These are phyloP conservation scores for Debaryomyces castellii DNA, from an alignment of 805 yeast species.

Conservation along the genomic window DNA sequence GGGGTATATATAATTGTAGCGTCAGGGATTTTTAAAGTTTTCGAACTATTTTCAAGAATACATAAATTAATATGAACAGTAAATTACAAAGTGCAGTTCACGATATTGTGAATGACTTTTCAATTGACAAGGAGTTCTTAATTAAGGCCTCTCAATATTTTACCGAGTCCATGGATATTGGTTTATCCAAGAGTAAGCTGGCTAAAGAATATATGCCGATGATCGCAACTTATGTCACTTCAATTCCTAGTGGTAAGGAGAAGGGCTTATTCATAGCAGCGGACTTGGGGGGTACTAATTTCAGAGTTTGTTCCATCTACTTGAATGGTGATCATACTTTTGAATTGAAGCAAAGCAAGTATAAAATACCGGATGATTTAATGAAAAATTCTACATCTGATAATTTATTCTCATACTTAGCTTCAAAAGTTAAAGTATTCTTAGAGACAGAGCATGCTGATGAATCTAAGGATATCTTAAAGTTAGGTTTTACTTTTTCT, in stretches of 20 bases:
- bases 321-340: conserved; percentile 80
- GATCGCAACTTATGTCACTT: conserved; percentile 91
- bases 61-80: conserved; percentile 12
- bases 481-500: conserved; percentile 90
- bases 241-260: conserved; percentile 83
- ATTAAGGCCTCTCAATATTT: conserved; percentile 54
- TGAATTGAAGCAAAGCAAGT: conserved; percentile 70
- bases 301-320: conserved; percentile 86
- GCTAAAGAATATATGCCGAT: conserved; percentile 61
- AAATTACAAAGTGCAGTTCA: conserved; percentile 27
- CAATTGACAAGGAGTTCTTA: conserved; percentile 42
- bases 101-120: conserved; percentile 40
- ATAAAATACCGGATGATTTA: conserved; percentile 74
- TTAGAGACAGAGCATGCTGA: conserved; percentile 65
- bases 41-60: neutral
- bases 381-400: conserved; percentile 64
- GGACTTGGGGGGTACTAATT: conserved; percentile 95
- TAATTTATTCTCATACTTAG: conserved; percentile 73
- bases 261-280: conserved; percentile 83
- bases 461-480: conserved; percentile 38
- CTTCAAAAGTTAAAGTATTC: conserved; percentile 66
- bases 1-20: neutral
- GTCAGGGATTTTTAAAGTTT: no score
- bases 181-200: conserved; percentile 44
- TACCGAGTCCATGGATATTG: conserved; percentile 59